Evolutionary conservation across 305 asterid genomes (phyloP).

Genomic region (Nicotiana rustica): DNA sequence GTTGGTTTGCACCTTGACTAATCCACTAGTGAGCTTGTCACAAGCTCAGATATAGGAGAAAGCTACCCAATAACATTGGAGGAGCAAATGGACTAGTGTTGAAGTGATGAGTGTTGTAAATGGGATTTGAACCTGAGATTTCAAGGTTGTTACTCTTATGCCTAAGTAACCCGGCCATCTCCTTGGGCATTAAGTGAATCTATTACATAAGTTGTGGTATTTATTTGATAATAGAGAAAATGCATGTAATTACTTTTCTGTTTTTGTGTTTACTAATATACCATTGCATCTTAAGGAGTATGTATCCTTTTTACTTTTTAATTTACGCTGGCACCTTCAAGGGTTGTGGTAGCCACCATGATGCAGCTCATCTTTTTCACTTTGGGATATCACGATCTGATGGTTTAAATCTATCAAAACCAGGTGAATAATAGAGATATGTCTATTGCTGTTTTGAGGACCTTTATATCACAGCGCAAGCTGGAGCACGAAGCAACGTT

Average conservation of each 20-base stretch:
- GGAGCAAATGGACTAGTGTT: neutral
- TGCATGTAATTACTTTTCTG: constrained; percentile 10
- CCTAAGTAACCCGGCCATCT: neutral
- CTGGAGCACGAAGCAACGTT: constrained; percentile 65
- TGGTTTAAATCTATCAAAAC: constrained; percentile 36
- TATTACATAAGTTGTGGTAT: neutral
- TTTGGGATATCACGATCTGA: constrained; percentile 34
- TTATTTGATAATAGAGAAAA: neutral
- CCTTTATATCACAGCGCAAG: constrained; percentile 65
- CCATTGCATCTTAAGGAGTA: neutral
- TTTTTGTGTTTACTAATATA: neutral
- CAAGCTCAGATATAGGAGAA: neutral
- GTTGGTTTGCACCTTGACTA: constrained; percentile 3
- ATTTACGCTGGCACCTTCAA: constrained; percentile 13
- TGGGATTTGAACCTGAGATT: constrained; percentile 5
- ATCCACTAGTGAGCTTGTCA: neutral
- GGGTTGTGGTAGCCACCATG: neutral
- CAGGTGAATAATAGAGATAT: constrained; percentile 96
- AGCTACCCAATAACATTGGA: neutral
- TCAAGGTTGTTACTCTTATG: constrained; percentile 1
- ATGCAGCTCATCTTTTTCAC: neutral
- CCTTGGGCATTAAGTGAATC: neutral
- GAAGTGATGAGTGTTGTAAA: too few species aligned
- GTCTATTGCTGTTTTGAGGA: constrained; percentile 92
- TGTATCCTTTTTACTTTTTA: neutral